Percentiles rank a stretch among this genome's conserved stretches.
These are phyloP conservation scores for Lactarius evosmus DNA, from an alignment of 768 basidiomycete genomes.

Conservation along the genomic window DNA sequence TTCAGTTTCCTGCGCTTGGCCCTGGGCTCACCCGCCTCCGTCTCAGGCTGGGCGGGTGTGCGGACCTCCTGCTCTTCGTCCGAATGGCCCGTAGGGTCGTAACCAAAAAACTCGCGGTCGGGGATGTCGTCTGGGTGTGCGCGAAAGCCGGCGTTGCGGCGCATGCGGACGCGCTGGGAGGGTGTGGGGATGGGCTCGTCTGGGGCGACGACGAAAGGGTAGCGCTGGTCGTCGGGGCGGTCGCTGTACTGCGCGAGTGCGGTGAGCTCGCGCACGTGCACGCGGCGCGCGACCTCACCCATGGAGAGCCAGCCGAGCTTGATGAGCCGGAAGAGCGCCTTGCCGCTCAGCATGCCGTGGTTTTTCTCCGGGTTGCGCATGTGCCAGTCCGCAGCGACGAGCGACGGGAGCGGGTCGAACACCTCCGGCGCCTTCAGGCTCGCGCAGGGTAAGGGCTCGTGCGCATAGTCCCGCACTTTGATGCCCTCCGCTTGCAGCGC, in stretches of 20 bases:
- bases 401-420: conserved; percentile 30
- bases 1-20: conserved; percentile 11
- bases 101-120: conserved; percentile 30
- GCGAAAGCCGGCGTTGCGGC: conserved; percentile 19
- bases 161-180: conserved; percentile 29
- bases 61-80: conserved; percentile 15
- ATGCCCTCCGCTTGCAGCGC: conserved; percentile 30
- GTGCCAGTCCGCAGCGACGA: conserved; percentile 33
- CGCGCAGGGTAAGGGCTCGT: conserved; percentile 24
- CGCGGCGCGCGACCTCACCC: conserved; percentile 29
- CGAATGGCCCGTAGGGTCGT: conserved; percentile 6
- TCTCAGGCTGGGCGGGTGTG: not conserved
- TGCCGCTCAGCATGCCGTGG: conserved; percentile 24
- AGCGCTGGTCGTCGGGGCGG: conserved; percentile 28
- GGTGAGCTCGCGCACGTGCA: conserved; percentile 29
- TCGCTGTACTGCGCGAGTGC: conserved; percentile 28
- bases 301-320: conserved; percentile 32
- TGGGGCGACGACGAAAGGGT: conserved; percentile 29
- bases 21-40: conserved; percentile 4
- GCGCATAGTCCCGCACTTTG: conserved; percentile 36
- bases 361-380: conserved; percentile 28
- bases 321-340: conserved; percentile 32
- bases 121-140: conserved; percentile 25
- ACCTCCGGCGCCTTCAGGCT: conserved; percentile 30
- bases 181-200: conserved; percentile 28